These are phyloP conservation scores for Hypoxylon sp. DNA, from an alignment of 2,329 filamentous ascomycete species.

Conservation along the genomic window DNA sequence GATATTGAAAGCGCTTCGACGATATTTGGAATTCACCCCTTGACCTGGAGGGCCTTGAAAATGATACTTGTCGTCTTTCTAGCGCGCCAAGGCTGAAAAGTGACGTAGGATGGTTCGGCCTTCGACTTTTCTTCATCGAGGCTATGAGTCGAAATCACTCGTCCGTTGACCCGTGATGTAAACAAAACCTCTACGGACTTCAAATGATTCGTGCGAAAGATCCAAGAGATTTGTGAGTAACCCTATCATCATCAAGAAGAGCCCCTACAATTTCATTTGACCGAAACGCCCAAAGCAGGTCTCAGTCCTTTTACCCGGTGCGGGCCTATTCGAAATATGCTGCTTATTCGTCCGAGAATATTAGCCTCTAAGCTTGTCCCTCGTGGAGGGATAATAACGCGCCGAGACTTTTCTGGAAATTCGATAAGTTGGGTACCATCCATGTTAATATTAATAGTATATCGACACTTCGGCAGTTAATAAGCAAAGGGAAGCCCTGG, in stretches of 20 bases:
- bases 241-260: constrained; percentile 30
- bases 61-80: constrained; percentile 3
- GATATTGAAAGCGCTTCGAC: constrained; percentile 36
- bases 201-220: constrained; percentile 24
- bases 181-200: constrained; percentile 25
- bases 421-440: constrained; percentile 43
- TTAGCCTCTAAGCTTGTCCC: constrained; percentile 36
- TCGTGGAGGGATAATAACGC: constrained; percentile 27
- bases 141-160: constrained; percentile 18
- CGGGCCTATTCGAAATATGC: constrained; percentile 29
- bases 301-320: constrained; percentile 39
- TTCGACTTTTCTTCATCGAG: constrained; percentile 38
- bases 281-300: constrained; percentile 9
- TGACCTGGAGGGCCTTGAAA: constrained; percentile 29
- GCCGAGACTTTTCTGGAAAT: constrained; percentile 38
- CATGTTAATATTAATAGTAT: constrained; percentile 44
- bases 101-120: constrained; percentile 42
- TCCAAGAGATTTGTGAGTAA: constrained; percentile 11
- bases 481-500: constrained; percentile 26
- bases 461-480: constrained; percentile 42
- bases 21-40: constrained; percentile 40
- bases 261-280: constrained; percentile 8
- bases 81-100: constrained; percentile 14
- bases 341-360: constrained; percentile 41
- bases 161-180: constrained; percentile 28